Base-by-base conservation (phyloP, 768 basidiomycete species). In the Boletellus ananiceps region DNA sequence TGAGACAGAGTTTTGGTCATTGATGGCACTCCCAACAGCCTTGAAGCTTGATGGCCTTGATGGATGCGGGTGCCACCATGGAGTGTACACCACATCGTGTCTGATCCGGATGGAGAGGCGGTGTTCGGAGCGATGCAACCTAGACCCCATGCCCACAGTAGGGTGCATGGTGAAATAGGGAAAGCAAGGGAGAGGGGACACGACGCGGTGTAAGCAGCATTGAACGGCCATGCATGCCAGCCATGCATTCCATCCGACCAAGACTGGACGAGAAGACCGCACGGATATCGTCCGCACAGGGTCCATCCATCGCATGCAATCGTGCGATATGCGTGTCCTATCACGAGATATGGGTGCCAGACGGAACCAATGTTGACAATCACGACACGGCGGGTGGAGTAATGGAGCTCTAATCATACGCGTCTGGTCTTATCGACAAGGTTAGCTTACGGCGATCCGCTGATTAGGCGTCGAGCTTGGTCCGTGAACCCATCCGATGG, bases 231-330 rank as follows among this genome's bases (percentile, higher is more conserved):
- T 49, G 25, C 13, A 21, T 3, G 29, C 34, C 11, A 37, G 3
- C 32, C 32, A 8, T 31, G 27, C n/a, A 49, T 29, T 40, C 19
- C 41, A 34, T 42, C 25, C 18, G 19, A 43, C 34, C 38, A 31
- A 44, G 43, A 40, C 43, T 43, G 39, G 39, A 33, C 3, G 18
- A 54, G 21, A 52, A 49, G 35, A 51, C 54, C 63, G 47, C 34
- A 36, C 51, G 57, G 59, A 52, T 40, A 52, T 51, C 58, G 51
- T 42, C 58, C 51, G 55, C 56, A 48, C 16, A 57, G 58, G 58
- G 55, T 52, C 57, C 51, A 18, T 46, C 12, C 9, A 18, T 16
- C 36, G 23, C 6, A 16, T 9, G 2, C n/a, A 34, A 19, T 32
- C 47, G 31, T 44, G 58, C 52, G 56, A 41, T 61, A 56, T 40